Percentiles rank a stretch among this genome's conserved stretches.
Conservation (phyloP, 1,284 basidiomycete species). For the Phenoliferia sp. region DNA sequence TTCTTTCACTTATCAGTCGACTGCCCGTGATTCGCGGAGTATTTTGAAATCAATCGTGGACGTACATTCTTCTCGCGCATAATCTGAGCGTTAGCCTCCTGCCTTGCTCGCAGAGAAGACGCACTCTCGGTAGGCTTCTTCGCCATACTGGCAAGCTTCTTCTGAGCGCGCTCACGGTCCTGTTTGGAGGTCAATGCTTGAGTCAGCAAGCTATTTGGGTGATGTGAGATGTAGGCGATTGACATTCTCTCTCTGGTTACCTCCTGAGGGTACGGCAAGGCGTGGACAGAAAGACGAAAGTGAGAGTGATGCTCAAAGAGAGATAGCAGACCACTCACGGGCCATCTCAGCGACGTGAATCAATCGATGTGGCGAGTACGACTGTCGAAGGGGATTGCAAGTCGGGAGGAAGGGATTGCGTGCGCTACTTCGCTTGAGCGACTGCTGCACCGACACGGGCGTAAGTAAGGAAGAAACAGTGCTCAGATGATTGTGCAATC, state of each 20-base stretch:
- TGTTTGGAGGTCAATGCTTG: not conserved
- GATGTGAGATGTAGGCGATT: not conserved
- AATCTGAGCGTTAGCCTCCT: constrained; percentile 14
- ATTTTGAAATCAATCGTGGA: too few relatives aligned
- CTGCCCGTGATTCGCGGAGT: too few relatives aligned
- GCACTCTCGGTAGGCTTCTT: constrained; percentile 8
- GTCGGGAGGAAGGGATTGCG: not conserved
- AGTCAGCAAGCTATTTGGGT: not conserved
- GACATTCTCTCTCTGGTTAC: constrained; percentile 26
- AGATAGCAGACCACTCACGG: too few relatives aligned
- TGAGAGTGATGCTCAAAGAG: not conserved
- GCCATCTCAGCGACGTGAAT: too few relatives aligned
- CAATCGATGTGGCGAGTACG: too few relatives aligned
- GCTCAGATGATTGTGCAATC: too few relatives aligned
- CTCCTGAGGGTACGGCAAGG: not conserved
- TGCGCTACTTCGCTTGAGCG: too few relatives aligned
- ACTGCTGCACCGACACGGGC: too few relatives aligned
- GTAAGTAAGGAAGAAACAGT: not conserved
- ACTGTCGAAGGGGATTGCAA: not conserved
- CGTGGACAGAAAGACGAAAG: not conserved
- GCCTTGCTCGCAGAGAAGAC: not conserved
- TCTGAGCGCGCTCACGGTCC: constrained; percentile 9
- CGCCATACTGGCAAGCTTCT: not conserved
- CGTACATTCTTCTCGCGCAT: constrained; percentile 13
- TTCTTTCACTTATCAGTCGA: too few relatives aligned